Evolutionary conservation across 257 asterid genomes (phyloP).

Genomic region (Mitragyna speciosa): DNA sequence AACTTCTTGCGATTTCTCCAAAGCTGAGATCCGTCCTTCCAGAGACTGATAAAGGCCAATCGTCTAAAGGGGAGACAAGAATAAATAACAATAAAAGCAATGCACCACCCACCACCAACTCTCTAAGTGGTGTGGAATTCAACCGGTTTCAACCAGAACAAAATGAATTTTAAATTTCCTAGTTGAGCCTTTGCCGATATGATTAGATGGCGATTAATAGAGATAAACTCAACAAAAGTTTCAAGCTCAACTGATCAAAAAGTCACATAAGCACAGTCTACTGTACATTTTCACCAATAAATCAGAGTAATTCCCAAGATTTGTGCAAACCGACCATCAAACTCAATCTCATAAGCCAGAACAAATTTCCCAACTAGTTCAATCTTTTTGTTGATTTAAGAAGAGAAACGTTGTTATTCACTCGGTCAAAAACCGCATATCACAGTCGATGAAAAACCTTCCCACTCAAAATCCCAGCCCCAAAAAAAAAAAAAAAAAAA

Average conservation of each 20-base stretch:
- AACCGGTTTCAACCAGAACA: not conserved
- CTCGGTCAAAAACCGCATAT: not conserved
- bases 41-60: conserved; percentile 52
- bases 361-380: not conserved
- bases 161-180: no score
- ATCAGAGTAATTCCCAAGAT: not conserved
- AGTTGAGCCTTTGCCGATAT: not conserved
- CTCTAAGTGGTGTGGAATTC: not conserved
- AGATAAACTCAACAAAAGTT: not conserved
- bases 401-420: not conserved
- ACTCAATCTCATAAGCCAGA: not conserved
- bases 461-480: not conserved
- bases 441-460: not conserved
- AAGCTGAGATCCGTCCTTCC: conserved; percentile 59
- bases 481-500: not conserved
- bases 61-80: conserved; percentile 36
- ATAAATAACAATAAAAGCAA: conserved; percentile 1
- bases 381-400: not conserved
- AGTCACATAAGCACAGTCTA: not conserved
- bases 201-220: not conserved
- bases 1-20: conserved; percentile 64
- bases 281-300: not conserved
- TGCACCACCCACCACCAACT: conserved; percentile 2
- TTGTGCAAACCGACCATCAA: not conserved
- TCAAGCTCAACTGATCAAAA: not conserved